These are phyloP conservation scores for Lanmaoa pseudosensibilis DNA, from an alignment of 768 basidiomycete species.

Conservation along the genomic window DNA sequence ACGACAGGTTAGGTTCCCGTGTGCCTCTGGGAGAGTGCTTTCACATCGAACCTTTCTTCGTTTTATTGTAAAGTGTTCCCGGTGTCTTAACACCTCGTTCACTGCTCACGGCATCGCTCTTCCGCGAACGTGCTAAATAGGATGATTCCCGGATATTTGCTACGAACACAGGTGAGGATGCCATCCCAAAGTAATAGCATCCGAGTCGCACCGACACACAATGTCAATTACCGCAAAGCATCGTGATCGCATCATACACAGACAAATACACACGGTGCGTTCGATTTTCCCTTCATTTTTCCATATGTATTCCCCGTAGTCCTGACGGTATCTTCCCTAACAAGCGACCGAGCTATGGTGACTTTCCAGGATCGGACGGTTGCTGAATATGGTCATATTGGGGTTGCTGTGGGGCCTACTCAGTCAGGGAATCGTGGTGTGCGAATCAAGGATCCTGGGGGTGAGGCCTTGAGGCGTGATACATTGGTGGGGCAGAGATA, in stretches of 20 bases:
- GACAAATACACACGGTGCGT: neutral
- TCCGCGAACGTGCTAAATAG: neutral
- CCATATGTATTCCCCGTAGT: neutral
- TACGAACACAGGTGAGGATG: neutral
- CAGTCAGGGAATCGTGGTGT: neutral
- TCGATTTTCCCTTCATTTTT: neutral
- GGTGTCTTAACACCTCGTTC: neutral
- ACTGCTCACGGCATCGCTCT: neutral
- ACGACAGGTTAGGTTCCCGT: neutral
- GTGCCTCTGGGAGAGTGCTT: neutral
- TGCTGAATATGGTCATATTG: conserved; percentile 1
- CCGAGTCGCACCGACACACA: neutral
- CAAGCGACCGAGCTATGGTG: neutral
- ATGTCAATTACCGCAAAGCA: conserved; percentile 7
- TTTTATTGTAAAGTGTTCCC: neutral
- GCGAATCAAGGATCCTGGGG: neutral
- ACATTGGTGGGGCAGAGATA: conserved; percentile 2
- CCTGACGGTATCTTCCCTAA: neutral
- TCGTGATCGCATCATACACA: neutral
- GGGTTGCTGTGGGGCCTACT: neutral
- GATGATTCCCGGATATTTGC: neutral
- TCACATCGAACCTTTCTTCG: neutral
- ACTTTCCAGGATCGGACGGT: neutral
- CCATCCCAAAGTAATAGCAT: neutral
- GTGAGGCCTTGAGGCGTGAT: neutral